These are phyloP conservation scores for Osmanthus fragrans DNA, from an alignment of 257 asterid species.

Conservation along the genomic window DNA sequence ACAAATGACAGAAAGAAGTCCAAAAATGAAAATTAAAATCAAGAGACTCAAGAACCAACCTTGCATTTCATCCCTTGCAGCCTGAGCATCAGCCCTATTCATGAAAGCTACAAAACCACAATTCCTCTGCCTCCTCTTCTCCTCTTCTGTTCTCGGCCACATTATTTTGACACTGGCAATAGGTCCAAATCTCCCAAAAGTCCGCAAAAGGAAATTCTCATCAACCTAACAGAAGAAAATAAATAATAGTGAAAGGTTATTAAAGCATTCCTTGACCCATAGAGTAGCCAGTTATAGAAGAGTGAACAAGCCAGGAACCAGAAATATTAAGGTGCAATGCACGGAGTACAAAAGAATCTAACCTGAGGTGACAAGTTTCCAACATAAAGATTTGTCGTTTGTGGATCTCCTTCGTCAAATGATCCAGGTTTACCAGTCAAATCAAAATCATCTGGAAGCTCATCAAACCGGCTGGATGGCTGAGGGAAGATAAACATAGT, in stretches of 20 bases:
- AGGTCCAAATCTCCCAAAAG: conserved; percentile 98
- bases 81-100: conserved; percentile 58
- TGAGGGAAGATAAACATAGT: conserved; percentile 34
- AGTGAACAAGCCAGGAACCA: not conserved
- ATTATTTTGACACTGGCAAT: conserved; percentile 95
- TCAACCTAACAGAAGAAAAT: conserved; percentile 55
- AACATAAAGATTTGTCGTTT: conserved; percentile 89
- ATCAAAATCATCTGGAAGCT: conserved; percentile 92
- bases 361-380: conserved; percentile 96
- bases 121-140: conserved; percentile 54
- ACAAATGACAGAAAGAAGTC: not conserved
- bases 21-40: not conserved
- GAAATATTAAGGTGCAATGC: not conserved
- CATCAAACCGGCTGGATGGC: conserved; percentile 91
- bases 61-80: conserved; percentile 62
- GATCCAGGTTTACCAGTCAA: conserved; percentile 83
- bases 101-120: conserved; percentile 65
- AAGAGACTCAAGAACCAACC: conserved; percentile 25
- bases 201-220: conserved; percentile 87
- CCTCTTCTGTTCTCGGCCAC: conserved; percentile 99
- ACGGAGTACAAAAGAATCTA: conserved; percentile 4
- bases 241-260: not conserved
- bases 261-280: not conserved
- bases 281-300: not conserved
- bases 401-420: conserved; percentile 97